Base-by-base conservation (phyloP, 116 monocot genomes). In the Zostera marina region DNA sequence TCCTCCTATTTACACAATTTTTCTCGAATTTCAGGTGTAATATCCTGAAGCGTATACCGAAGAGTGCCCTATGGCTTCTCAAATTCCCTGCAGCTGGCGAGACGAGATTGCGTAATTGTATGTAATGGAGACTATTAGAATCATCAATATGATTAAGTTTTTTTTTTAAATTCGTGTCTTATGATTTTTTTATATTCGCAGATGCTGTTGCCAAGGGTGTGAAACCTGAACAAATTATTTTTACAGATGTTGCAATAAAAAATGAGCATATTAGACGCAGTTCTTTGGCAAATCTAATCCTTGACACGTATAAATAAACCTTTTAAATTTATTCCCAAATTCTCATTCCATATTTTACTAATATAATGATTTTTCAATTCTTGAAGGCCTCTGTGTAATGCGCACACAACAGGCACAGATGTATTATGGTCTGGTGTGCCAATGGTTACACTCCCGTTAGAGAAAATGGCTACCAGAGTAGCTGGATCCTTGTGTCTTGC, bases 381-480 rank as follows among this genome's bases (percentile, higher is more conserved):
- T 65, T 48, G 41, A 49, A 96, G 96, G 47, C 96, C 96, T 3
- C 56, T 96, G 22, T 96, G 96, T 49, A 96, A 96, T 65, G 90
- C 74, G 1, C 96, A 96, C 71, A 96, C 96, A 17, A 96, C 96
- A 8, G 96, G 96, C 12, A 96, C 96, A 13, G 96, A 96, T 70
- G 71, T 96, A 9, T 45, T 96, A 8, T 89, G 89, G 96, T 89
- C 96, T 53, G 96, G 96, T 56, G 59, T 96, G 66, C 96, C 96
- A 9, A 82, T 96, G 83, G 68, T 96, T 47, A 96, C 96, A 16
- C 76, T 89, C 24, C 96, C 96, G 0, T 67, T 89, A 9, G 80
- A 96, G 65, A 96, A 96, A 61, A 96, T 96, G 96, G 96, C 96
- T 4, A 96, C 90, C 9, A 85, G 96, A 54, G 96, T 96, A 8